Evolutionary conservation across 2,329 filamentous ascomycete species (phyloP).

Genomic region (Ophiostoma triangulosporum): DNA sequence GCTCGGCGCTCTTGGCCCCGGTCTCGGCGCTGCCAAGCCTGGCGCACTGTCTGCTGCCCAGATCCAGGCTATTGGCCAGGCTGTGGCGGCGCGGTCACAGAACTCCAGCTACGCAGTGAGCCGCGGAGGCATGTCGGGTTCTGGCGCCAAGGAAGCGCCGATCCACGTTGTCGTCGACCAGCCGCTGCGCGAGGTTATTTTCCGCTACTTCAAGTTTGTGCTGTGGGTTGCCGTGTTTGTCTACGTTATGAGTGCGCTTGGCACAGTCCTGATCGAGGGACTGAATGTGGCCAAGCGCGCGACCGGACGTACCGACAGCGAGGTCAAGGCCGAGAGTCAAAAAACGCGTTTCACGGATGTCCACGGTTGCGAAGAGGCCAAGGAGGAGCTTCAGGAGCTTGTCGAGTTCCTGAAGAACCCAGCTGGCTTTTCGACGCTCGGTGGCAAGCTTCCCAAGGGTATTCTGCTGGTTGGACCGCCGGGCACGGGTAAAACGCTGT

Average conservation of each 20-base stretch:
- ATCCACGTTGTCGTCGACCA: constrained; percentile 95
- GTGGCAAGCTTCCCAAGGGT: constrained; percentile 93
- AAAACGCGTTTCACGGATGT: constrained; percentile 86
- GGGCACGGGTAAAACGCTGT: constrained; percentile 91
- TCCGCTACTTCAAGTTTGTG: constrained; percentile 85
- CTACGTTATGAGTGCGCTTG: constrained; percentile 46
- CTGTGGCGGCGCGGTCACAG: constrained; percentile 57
- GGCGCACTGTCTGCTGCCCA: constrained; percentile 39
- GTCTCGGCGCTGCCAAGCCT: constrained; percentile 3
- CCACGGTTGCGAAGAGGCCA: constrained; percentile 94
- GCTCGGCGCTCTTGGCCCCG: constrained; percentile 6
- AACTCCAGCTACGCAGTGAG: constrained; percentile 49
- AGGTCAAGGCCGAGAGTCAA: constrained; percentile 87
- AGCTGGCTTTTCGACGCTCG: constrained; percentile 82
- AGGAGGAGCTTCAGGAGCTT: constrained; percentile 92
- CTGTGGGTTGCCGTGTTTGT: constrained; percentile 63
- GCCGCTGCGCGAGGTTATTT: constrained; percentile 61
- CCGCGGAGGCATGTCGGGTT: constrained; percentile 31
- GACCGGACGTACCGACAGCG: constrained; percentile 52
- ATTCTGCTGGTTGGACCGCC: constrained; percentile 89
- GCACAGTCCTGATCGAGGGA: constrained; percentile 51
- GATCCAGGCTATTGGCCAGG: constrained; percentile 68
- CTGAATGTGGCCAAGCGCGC: constrained; percentile 70
- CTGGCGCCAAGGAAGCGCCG: constrained; percentile 68
- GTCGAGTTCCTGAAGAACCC: constrained; percentile 94